Base-by-base conservation (phyloP, 345 rosid genomes). In the Schrenkiella parvula region DNA sequence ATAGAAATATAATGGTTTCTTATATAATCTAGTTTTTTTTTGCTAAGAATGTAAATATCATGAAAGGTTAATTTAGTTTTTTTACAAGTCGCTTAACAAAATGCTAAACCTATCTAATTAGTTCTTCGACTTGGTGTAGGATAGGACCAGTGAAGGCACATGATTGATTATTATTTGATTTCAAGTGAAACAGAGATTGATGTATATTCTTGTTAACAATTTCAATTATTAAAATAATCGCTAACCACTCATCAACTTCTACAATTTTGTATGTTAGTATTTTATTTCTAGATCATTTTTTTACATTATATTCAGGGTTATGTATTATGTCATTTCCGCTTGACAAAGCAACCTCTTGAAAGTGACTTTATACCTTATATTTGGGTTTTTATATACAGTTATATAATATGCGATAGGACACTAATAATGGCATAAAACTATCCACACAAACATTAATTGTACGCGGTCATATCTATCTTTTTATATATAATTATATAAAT, bases 331-430 rank as follows among this genome's bases (percentile, higher is more conserved):
- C 76, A 62, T 29, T 51, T 18, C 57, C 26, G 39, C 56, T 21
- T 62, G 41, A 25, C 53, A 26, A 71, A 62, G 69, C 63, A 71
- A 71, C 76, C 44, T 52, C 41, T 43, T 71, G 69, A 71, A 52
- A 62, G 46, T 41, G 69, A 71, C 69, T 21, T 62, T 43, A 42
- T 62, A 62, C 44, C 62, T 51, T 28, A 71, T 51, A 62, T 39
- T 35, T 50, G 43, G 31, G 31, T 28, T 60, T 37, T 38, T 37
- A 10, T 29, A 58, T 34, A n/a, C n/a, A n/a, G n/a, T n/a, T 6
- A 43, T 8, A 23, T 70, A 35, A 38, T n/a, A 35, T 47, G 50
- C 31, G 68, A 71, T 61, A 61, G 61, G 61, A 28, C 25, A 39
- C 18, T 61, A 42, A 59, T 38, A 53, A 32, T 50, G 14, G 28